Evolutionary conservation across 1,284 basidiomycete species (phyloP).

Genomic region (Sporisorium scitamineum): DNA sequence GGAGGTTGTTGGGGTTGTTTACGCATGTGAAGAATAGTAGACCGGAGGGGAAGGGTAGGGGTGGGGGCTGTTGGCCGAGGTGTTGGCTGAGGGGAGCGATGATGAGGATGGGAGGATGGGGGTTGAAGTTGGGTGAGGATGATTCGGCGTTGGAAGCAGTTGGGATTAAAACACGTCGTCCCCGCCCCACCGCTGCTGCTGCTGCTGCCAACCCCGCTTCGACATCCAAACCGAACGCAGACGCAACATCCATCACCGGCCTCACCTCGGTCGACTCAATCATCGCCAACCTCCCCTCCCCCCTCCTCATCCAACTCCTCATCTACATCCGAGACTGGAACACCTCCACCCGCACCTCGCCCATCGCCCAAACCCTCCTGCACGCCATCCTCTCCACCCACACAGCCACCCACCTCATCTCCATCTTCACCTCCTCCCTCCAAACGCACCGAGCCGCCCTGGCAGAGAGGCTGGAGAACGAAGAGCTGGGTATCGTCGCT

Average conservation of each 20-base stretch:
- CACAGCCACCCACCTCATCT: slow-evolving; percentile 78
- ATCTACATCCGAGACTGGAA: slow-evolving; percentile 93
- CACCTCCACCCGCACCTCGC: slow-evolving; percentile 84
- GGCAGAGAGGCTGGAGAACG: slow-evolving; percentile 25
- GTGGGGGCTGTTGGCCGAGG: slow-evolving; percentile 7
- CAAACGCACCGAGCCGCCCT: slow-evolving; percentile 12
- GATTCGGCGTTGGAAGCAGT: slow-evolving; percentile 6
- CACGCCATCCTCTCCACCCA: slow-evolving; percentile 83
- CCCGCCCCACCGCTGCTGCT: neutral
- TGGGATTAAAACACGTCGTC: neutral
- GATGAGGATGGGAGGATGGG: slow-evolving; percentile 1
- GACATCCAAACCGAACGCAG: slow-evolving; percentile 2
- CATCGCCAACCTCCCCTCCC: slow-evolving; percentile 77
- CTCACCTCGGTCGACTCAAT: slow-evolving; percentile 72
- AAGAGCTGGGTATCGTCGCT: slow-evolving; percentile 29
- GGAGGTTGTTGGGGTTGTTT: slow-evolving; percentile 85
- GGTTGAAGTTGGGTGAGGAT: neutral
- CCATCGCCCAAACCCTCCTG: slow-evolving; percentile 87
- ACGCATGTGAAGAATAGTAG: slow-evolving; percentile 61
- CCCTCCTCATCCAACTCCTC: slow-evolving; percentile 84
- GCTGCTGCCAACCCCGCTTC: neutral
- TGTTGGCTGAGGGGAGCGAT: slow-evolving; percentile 12
- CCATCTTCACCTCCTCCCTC: slow-evolving; percentile 74
- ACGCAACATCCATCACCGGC: slow-evolving; percentile 57
- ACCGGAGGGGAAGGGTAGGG: slow-evolving; percentile 19